Conservation (phyloP, 148 eudicot species). For the Amaranthus hypochondriacus region DNA sequence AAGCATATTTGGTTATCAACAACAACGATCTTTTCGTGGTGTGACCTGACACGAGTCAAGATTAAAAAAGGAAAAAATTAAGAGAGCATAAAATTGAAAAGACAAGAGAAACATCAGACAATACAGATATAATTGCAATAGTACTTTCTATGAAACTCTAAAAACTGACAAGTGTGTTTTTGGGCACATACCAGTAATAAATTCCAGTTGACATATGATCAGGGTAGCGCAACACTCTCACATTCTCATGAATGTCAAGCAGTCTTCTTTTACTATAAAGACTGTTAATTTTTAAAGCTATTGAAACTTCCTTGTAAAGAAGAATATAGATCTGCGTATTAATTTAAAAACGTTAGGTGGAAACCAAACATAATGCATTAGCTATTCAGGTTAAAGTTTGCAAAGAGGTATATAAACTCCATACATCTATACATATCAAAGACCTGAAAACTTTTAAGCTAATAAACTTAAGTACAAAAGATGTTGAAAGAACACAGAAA, state of each 20-base stretch:
- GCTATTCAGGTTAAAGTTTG: background rate
- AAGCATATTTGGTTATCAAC: constrained; percentile 91
- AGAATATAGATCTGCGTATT: constrained; percentile 83
- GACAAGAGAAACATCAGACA: background rate
- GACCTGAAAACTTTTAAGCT: background rate
- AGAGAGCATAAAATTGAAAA: background rate
- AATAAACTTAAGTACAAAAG: background rate
- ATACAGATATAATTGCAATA: background rate
- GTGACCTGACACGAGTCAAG: constrained; percentile 64
- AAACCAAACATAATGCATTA: constrained; percentile 2
- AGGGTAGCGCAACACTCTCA: constrained; percentile 88
- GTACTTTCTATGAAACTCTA: background rate
- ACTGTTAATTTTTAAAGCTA: constrained; percentile 92
- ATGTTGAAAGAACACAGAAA: background rate
- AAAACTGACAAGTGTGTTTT: background rate
- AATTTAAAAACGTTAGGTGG: constrained; percentile 4
- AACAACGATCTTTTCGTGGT: constrained; percentile 92
- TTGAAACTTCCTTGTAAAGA: constrained; percentile 88
- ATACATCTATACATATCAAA: background rate
- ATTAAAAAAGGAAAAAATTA: background rate
- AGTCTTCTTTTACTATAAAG: constrained; percentile 87
- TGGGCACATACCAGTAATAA: constrained; percentile 63
- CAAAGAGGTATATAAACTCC: background rate
- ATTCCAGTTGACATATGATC: constrained; percentile 89
- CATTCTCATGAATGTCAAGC: constrained; percentile 82